A percentile compares a stretch with the other conserved stretches of the same genome.
Conservation (phyloP, 805 yeast species). For the Cyberlindnera mycetangii region DNA sequence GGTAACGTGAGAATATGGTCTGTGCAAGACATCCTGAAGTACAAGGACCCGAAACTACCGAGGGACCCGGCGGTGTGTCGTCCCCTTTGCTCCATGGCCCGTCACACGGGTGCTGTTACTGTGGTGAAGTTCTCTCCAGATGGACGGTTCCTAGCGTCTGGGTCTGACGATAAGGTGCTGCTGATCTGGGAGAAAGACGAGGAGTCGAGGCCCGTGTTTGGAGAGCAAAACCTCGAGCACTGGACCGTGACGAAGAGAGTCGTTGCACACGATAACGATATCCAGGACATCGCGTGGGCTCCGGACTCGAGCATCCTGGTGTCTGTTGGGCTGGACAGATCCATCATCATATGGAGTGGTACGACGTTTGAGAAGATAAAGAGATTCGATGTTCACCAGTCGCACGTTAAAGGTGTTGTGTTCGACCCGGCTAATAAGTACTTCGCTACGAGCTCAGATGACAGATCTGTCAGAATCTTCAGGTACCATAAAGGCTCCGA, state of each 20-base stretch:
- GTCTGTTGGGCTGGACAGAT: slow-evolving; percentile 91
- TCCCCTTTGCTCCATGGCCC: slow-evolving; percentile 86
- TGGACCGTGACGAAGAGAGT: slow-evolving; percentile 92
- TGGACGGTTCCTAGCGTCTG: slow-evolving; percentile 88
- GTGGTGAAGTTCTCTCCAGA: slow-evolving; percentile 90
- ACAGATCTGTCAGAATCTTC: slow-evolving; percentile 83
- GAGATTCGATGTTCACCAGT: slow-evolving; percentile 88
- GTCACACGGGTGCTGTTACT: slow-evolving; percentile 97
- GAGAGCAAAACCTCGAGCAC: slow-evolving; percentile 79
- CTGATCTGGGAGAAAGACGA: slow-evolving; percentile 93
- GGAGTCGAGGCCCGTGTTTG: slow-evolving; percentile 55
- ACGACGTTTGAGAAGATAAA: slow-evolving; percentile 85
- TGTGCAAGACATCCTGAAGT: slow-evolving; percentile 48
- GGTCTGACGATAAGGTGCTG: slow-evolving; percentile 90
- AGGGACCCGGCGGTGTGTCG: slow-evolving; percentile 34
- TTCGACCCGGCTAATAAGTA: slow-evolving; percentile 98
- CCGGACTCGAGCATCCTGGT: slow-evolving; percentile 90
- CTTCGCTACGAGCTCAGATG: slow-evolving; percentile 96
- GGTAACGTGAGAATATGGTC: slow-evolving; percentile 94
- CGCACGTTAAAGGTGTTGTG: slow-evolving; percentile 93
- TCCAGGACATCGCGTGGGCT: slow-evolving; percentile 97
- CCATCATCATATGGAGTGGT: slow-evolving; percentile 93
- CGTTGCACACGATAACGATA: slow-evolving; percentile 96
- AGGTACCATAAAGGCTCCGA: slow-evolving; percentile 79
- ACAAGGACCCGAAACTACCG: slow-evolving; percentile 20